These are phyloP conservation scores for Spergularia azorica DNA, from an alignment of 179 eudicot species.

Conservation along the genomic window DNA sequence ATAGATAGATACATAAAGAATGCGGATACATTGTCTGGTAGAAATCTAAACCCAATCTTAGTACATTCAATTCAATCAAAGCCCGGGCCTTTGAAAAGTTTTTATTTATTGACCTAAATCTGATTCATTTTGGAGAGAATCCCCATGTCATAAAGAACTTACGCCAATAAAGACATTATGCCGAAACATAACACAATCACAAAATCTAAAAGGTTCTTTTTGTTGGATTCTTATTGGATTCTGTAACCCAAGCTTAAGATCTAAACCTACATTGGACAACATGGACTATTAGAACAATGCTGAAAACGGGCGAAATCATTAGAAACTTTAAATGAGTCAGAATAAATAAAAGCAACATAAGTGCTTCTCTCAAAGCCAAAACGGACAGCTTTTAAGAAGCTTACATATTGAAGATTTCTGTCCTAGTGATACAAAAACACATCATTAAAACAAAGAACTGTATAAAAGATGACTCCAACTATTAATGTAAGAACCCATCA, in stretches of 20 bases:
- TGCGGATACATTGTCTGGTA: not conserved
- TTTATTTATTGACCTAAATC: no score
- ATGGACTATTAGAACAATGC: not conserved
- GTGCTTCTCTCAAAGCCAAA: not conserved
- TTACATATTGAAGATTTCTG: not conserved
- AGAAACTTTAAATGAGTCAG: not conserved
- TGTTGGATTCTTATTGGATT: no score
- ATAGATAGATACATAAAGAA: not conserved
- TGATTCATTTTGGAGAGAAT: no score
- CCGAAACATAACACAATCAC: no score
- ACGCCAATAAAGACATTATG: no score
- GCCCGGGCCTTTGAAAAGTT: not conserved
- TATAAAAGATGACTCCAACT: not conserved
- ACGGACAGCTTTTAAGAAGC: not conserved
- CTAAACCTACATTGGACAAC: slow-evolving; percentile 5
- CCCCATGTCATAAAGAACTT: no score
- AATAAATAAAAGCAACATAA: not conserved
- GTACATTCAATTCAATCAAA: not conserved
- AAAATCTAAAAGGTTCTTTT: not conserved
- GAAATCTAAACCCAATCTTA: not conserved
- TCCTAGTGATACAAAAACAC: not conserved
- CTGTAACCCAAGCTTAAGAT: slow-evolving; percentile 6
- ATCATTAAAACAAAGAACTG: not conserved
- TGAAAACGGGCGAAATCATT: no score
- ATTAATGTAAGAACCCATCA: slow-evolving; percentile 10